Base-by-base conservation (phyloP, 352 stramenopile species). In the Pythium dissotocum region DNA sequence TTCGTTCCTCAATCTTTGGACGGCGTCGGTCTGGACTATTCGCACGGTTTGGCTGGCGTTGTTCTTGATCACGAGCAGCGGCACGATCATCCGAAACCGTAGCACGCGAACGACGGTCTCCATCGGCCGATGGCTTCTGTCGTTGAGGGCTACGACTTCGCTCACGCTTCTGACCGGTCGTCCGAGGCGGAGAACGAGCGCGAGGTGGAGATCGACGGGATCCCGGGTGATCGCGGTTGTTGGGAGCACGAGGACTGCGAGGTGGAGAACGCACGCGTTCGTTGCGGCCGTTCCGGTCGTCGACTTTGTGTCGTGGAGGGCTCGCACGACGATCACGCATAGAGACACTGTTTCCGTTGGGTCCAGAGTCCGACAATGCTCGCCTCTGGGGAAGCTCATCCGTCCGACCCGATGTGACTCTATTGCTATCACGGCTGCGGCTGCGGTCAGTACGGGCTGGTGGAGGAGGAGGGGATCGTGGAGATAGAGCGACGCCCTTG, bases 111-210 rank as follows among this genome's bases (percentile, higher is more conserved):
- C 13, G 24, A 24, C 48, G 63, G 6, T 64, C 33, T 7, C 48
- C 55, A 24, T 49, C 13, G 5, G 13, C 40, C 10, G 40, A 13
- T 7, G 13, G 4, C 40, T 49, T 9, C 13, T 21, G 9, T 13
- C 40, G 40, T 21, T 18, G 40, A 7, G 56, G 63, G 18, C 63
- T 70, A 24, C 56, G 33, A 28, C 55, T 70, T 33, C 63, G 63
- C 26, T 33, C 35, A 42, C 61, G 63, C 36, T 63, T 69, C n/a
- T 58, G 44, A 12, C 38, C 53, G 52, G 26, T 44, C 49, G 38
- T 16, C 4, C n/a, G 48, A 12, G 46, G 38, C 14, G 60, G 60
- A 40, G 60, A 66, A 0, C 44, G 63, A 18, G 42, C 58, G 24
- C 56, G 63, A 44, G 63, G 58, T 16, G 48, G 63, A 5, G 48